phyloP scores from a whole-genome alignment of 768 basidiomycete genomes.

The Rhizopogon vulgaris region DNA sequence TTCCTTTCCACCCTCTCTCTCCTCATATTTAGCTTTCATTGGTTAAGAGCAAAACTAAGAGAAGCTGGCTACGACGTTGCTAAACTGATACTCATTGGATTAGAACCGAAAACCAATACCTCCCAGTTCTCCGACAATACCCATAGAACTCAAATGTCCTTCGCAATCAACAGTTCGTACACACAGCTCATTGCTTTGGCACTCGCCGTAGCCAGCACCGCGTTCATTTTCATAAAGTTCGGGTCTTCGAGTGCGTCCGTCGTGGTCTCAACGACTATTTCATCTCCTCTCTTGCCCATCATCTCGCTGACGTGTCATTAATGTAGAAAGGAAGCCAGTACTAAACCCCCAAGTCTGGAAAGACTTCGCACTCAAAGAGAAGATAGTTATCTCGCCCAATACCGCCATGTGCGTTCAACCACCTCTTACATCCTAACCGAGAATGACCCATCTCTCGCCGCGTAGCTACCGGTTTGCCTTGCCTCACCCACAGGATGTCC shows the following conservation, averaged over 20 bases:
- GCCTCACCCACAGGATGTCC: slow-evolving; percentile 63
- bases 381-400: slow-evolving; percentile 85
- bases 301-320: slow-evolving; percentile 2
- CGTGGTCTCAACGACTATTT: slow-evolving; percentile 6
- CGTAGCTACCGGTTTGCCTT: slow-evolving; percentile 88
- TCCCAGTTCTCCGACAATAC: neutral
- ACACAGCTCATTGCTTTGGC: slow-evolving; percentile 48
- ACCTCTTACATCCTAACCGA: neutral
- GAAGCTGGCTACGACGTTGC: slow-evolving; percentile 53
- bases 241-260: slow-evolving; percentile 23
- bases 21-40: slow-evolving; percentile 41
- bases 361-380: slow-evolving; percentile 74
- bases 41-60: slow-evolving; percentile 37
- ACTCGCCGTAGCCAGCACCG: slow-evolving; percentile 41
- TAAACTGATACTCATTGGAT: slow-evolving; percentile 58
- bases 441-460: neutral
- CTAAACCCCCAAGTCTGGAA: slow-evolving; percentile 76
- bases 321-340: slow-evolving; percentile 58
- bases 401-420: slow-evolving; percentile 76
- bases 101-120: slow-evolving; percentile 27
- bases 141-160: slow-evolving; percentile 10
- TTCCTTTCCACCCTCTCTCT: slow-evolving; percentile 40
- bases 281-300: neutral
- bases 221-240: slow-evolving; percentile 50
- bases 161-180: slow-evolving; percentile 8